These are phyloP conservation scores for Suhomyces faveliae DNA, from an alignment of 805 yeast genomes.

Conservation along the genomic window DNA sequence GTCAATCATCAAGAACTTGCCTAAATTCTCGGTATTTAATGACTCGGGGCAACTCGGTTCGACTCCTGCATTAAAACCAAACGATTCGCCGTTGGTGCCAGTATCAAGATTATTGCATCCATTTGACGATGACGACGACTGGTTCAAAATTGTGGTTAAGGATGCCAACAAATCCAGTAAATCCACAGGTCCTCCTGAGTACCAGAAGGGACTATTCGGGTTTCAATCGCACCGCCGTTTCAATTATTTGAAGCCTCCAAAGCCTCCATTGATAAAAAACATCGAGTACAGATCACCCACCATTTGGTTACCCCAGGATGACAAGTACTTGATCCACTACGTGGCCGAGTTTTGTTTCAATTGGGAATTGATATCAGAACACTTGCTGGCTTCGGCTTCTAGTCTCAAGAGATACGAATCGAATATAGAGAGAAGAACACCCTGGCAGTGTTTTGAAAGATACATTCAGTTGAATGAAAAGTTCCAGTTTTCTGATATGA, in stretches of 20 bases:
- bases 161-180: slow-evolving; percentile 20
- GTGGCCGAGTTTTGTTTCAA: slow-evolving; percentile 87
- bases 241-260: slow-evolving; percentile 78
- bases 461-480: slow-evolving; percentile 89
- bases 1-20: slow-evolving; percentile 47
- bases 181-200: slow-evolving; percentile 33
- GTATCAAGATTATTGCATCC: slow-evolving; percentile 67
- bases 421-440: slow-evolving; percentile 90
- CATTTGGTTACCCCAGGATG: slow-evolving; percentile 95
- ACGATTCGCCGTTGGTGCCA: slow-evolving; percentile 44
- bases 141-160: slow-evolving; percentile 57
- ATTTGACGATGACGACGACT: slow-evolving; percentile 59
- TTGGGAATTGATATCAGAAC: slow-evolving; percentile 89
- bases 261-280: slow-evolving; percentile 82
- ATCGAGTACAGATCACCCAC: slow-evolving; percentile 86
- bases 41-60: slow-evolving; percentile 23
- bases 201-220: slow-evolving; percentile 61
- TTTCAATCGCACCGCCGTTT: slow-evolving; percentile 50
- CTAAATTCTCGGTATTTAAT: slow-evolving; percentile 48
- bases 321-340: slow-evolving; percentile 70
- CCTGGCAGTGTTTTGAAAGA: slow-evolving; percentile 98
- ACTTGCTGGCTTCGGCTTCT: slow-evolving; percentile 64
- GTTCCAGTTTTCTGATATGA: slow-evolving; percentile 82
- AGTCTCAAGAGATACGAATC: slow-evolving; percentile 65
- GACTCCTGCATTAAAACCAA: slow-evolving; percentile 25